Evolutionary conservation across 2,329 filamentous ascomycete genomes (phyloP), one percentile per base, ranked within the genome.

Genomic region (Fusarium tjaetaba): DNA sequence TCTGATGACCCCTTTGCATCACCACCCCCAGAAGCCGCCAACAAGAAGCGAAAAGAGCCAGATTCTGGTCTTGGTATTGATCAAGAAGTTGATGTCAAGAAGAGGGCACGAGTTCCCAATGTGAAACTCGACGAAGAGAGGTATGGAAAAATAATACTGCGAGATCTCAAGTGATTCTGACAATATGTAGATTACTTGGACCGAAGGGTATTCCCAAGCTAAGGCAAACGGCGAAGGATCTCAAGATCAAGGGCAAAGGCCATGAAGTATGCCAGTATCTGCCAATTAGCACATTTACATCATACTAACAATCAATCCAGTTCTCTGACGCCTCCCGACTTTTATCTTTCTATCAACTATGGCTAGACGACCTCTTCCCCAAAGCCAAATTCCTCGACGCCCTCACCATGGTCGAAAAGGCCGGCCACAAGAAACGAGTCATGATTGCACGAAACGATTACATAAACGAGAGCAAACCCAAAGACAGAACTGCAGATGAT

Each of bases 351-450:
- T 99, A 98, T 80, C 96, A 98, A 81, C 83, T 97, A 63, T 99
- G 96, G 96, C 92, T 99, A 4, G 96, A 99, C 82, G 95, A 98
- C 79, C 86, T 99, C 18, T 99, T 95, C 79, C 96, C 96, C 18
- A 95, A 97, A 79, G 96, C 96, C 10, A 96, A 95, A 79, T 99
- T 99, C 79, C 89, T 93, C 53, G 96, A 99, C 78, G 96, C 93
- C 6, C 85, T 98, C 11, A 85, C 88, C 43, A 97, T 98, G 86
- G 94, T 98, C 5, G 96, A 99, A 81, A 98, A 97, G 83, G 87
- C 94, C 2, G 96, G 96, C 3, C 96, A 98, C 82, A 94, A 92
- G 77, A 95, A 93, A 80, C 86, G 88, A 20, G 88, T 98, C 80
- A 89, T 93, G 72, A 88, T 90, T 38, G 92, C 92, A 83, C 88